These are phyloP conservation scores for Rhodotorula sp. DNA, from an alignment of 1,284 basidiomycete species.

Conservation along the genomic window DNA sequence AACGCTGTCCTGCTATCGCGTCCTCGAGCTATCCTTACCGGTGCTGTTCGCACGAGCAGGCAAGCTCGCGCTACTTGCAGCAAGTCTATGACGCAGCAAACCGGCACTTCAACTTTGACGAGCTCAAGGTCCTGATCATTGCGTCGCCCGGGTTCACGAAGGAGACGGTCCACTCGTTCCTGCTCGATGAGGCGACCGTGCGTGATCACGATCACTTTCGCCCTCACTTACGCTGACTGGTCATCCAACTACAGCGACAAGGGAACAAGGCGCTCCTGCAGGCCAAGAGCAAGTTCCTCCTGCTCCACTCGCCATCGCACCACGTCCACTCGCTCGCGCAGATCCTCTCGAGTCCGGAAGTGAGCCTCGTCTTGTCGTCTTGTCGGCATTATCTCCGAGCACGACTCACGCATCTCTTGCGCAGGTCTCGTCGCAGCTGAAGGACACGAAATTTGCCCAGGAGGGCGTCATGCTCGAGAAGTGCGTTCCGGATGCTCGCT, in stretches of 20 bases:
- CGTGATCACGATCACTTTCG: conserved; percentile 28
- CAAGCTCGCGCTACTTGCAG: conserved; percentile 32
- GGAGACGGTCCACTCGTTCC: conserved; percentile 83
- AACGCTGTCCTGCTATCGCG: background rate
- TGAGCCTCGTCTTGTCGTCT: conserved; percentile 49
- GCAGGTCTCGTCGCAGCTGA: conserved; percentile 72
- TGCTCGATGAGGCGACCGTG: conserved; percentile 73
- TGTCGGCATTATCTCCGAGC: background rate
- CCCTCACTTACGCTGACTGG: background rate
- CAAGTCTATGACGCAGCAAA: conserved; percentile 80
- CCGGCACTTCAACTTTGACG: conserved; percentile 80
- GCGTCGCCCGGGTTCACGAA: conserved; percentile 95
- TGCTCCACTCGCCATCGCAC: conserved; percentile 86
- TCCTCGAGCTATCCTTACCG: background rate
- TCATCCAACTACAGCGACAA: conserved; percentile 54
- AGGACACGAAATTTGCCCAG: conserved; percentile 96
- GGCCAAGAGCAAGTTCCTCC: conserved; percentile 80
- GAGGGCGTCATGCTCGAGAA: conserved; percentile 89
- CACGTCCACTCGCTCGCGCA: conserved; percentile 96
- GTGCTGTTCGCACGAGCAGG: conserved; percentile 14
- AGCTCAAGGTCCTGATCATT: conserved; percentile 86
- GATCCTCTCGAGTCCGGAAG: conserved; percentile 90
- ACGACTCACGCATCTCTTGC: background rate
- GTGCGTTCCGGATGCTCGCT: conserved; percentile 53
- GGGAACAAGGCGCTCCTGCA: conserved; percentile 80